A percentile compares a stretch with the other conserved stretches of the same genome.
phyloP scores from a whole-genome alignment of 73 alveolate species.

The Paramecium primaurelia region DNA sequence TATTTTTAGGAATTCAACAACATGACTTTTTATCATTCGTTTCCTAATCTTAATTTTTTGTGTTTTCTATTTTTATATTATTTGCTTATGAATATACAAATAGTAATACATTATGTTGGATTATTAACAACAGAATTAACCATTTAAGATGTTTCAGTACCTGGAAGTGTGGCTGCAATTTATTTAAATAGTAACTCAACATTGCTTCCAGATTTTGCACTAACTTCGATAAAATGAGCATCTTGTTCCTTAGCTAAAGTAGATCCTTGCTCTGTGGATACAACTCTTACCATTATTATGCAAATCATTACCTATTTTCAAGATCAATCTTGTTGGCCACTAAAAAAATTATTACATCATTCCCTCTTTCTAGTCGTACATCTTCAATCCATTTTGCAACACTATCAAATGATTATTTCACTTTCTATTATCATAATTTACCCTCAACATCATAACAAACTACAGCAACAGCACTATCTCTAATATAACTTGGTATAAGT shows the following conservation, averaged over 20 bases:
- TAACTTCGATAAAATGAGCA: constrained; percentile 77
- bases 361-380: constrained; percentile 86
- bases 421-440: constrained; percentile 18
- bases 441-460: constrained; percentile 80
- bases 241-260: constrained; percentile 79
- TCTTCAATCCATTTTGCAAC: constrained; percentile 87
- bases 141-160: constrained; percentile 58
- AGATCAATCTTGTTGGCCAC: constrained; percentile 86
- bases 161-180: constrained; percentile 74
- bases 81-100: not conserved
- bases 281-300: constrained; percentile 41
- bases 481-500: constrained; percentile 78
- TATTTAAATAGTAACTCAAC: constrained; percentile 73
- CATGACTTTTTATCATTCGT: constrained; percentile 1
- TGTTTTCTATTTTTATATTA: not conserved
- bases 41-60: not conserved
- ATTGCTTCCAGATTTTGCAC: constrained; percentile 86
- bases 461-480: constrained; percentile 84
- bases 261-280: constrained; percentile 73
- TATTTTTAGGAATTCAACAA: not conserved
- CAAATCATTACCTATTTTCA: constrained; percentile 71
- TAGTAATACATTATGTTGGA: not conserved
- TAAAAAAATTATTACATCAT: constrained; percentile 78
- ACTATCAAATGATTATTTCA: constrained; percentile 64
- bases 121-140: constrained; percentile 37